Evolutionary conservation across 1,139 yeast species (phyloP).

Genomic region (Suzukiozyma palmioleophila): DNA sequence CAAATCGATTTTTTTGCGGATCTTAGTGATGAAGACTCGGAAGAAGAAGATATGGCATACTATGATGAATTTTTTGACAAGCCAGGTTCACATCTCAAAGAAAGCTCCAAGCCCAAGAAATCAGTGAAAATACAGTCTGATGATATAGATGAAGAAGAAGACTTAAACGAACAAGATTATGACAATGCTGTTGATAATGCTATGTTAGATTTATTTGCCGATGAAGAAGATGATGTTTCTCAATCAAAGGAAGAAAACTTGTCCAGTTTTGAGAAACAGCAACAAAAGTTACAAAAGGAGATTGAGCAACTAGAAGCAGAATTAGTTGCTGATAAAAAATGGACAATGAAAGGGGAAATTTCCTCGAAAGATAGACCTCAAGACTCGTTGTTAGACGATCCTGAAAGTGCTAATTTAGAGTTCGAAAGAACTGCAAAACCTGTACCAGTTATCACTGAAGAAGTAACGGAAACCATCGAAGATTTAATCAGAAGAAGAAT

Average conservation of each 20-base stretch:
- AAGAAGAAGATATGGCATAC: constrained; percentile 62
- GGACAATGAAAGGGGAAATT: constrained; percentile 95
- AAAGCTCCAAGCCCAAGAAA: constrained; percentile 16
- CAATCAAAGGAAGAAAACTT: constrained; percentile 27
- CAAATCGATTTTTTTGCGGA: constrained; percentile 62
- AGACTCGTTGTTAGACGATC: constrained; percentile 62
- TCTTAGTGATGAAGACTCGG: constrained; percentile 51
- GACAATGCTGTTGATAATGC: constrained; percentile 55
- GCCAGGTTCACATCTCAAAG: constrained; percentile 23
- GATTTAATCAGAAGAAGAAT: constrained; percentile 85
- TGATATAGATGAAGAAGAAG: constrained; percentile 31
- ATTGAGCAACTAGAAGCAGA: constrained; percentile 79
- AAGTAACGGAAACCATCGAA: constrained; percentile 79
- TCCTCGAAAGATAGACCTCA: constrained; percentile 74
- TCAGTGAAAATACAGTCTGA: constrained; percentile 22
- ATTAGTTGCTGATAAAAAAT: constrained; percentile 82
- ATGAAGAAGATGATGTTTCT: constrained; percentile 36
- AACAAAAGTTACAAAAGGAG: constrained; percentile 67
- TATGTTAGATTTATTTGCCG: constrained; percentile 59
- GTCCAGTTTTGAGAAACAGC: constrained; percentile 84
- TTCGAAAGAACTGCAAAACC: constrained; percentile 46
- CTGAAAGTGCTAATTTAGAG: constrained; percentile 32
- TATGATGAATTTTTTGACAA: constrained; percentile 73
- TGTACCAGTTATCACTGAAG: constrained; percentile 90
- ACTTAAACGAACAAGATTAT: constrained; percentile 41